Evolutionary conservation across 192 early-diverging fungal genomes (phyloP), one percentile per base, ranked within the genome.

Genomic region (Linnemannia schmuckeri): DNA sequence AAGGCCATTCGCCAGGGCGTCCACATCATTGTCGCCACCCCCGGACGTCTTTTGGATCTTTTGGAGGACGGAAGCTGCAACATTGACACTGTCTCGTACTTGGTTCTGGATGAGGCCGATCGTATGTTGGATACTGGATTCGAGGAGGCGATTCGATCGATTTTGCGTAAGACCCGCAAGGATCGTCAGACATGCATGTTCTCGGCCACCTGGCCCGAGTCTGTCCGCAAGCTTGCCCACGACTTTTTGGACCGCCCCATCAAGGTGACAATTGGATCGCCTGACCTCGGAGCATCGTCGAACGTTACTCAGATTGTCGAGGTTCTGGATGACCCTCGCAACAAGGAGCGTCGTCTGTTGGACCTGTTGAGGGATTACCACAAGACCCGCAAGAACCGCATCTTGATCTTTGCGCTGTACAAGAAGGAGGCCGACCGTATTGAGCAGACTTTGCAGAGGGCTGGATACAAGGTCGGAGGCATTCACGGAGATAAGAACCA

Each of bases 91-190:
- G 96, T 99, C 18, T 92, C 93, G 3, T 99, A 95, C 83, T 88
- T 99, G 83, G 98, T 99, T 12, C 90, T 99, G 66, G 98, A 99
- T 83, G 98, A 99, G 90, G 98, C 97, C 54, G 98, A 99, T 91
- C 95, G 97, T 77, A 99, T 98, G 98, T 90, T 99, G 77, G 97
- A 99, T 79, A 93, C 94, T 77, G 97, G 97, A 47, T 98, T 98
- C 89, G 96, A 99, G 81, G 93, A 96, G 73, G 96, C 95, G 68
- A 97, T 99, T 76, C 93, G 94, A 68, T 94, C 94, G 38, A 99
- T 99, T 77, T 92, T 98, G 61, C 88, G 88, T 33, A 95, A 97
- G 81, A 92, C 95, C 63, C 92, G 93, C 70, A 89, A 90, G 33
- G 89, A 92, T 68, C 95, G 97, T 30, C 97, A 98, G 83, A 98